A percentile compares a stretch with the other conserved stretches of the same genome.
Evolutionary conservation across 1,139 yeast species (phyloP).

Genomic region (Saccharomyces hybrid): DNA sequence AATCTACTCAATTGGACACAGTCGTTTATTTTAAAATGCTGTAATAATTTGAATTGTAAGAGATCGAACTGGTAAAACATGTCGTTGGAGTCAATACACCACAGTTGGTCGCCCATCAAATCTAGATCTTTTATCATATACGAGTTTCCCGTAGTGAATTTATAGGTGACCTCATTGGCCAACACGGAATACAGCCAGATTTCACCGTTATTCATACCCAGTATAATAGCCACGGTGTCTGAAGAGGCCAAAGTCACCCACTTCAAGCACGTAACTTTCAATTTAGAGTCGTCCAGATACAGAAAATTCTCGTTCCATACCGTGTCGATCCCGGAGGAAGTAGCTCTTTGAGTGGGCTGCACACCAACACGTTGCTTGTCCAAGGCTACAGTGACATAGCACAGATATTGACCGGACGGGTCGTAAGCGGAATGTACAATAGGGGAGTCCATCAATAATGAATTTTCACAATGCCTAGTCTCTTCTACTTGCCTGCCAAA

Average conservation of each 20-base stretch:
- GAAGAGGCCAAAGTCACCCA: slow-evolving; percentile 44
- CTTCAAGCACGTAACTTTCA: slow-evolving; percentile 43
- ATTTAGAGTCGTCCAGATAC: slow-evolving; percentile 46
- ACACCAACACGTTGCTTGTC: slow-evolving; percentile 70
- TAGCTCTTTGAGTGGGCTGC: slow-evolving; percentile 43
- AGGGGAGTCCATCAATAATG: slow-evolving; percentile 15
- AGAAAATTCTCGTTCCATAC: slow-evolving; percentile 23
- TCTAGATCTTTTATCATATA: slow-evolving; percentile 49
- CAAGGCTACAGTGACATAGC: slow-evolving; percentile 61
- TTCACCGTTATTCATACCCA: slow-evolving; percentile 63
- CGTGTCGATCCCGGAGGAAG: slow-evolving; percentile 27
- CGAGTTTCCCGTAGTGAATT: slow-evolving; percentile 45
- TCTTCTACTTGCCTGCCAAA: not conserved
- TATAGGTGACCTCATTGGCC: slow-evolving; percentile 47
- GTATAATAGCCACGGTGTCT: slow-evolving; percentile 40
- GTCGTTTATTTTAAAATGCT: slow-evolving; percentile 39
- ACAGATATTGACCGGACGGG: slow-evolving; percentile 51
- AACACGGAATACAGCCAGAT: slow-evolving; percentile 62
- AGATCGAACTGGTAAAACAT: slow-evolving; percentile 59
- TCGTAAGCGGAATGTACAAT: slow-evolving; percentile 31
- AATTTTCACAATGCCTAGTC: not conserved
- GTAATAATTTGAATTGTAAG: slow-evolving; percentile 36
- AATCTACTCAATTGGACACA: slow-evolving; percentile 22
- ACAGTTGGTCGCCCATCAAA: slow-evolving; percentile 39
- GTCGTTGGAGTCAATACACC: slow-evolving; percentile 63